A percentile compares a stretch with the other conserved stretches of the same genome.
Conservation (phyloP, 345 rosid genomes). For the Sonneratia alba region DNA sequence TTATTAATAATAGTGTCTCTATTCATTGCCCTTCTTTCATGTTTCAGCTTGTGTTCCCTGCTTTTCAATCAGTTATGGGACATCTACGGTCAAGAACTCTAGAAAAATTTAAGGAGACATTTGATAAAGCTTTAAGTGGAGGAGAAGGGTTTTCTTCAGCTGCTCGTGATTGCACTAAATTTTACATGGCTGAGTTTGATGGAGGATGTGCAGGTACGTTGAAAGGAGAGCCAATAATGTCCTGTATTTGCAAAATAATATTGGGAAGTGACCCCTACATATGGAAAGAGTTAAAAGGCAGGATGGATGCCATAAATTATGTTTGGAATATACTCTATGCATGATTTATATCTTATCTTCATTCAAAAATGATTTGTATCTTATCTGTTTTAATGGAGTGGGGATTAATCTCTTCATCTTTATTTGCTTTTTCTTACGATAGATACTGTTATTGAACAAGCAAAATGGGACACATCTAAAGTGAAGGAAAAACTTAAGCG, state of each 20-base stretch:
- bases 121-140: conserved; percentile 66
- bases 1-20: neutral
- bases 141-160: conserved; percentile 78
- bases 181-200: conserved; percentile 50
- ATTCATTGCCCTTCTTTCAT: conserved; percentile 10
- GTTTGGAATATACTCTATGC: neutral
- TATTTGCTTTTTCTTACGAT: conserved; percentile 8
- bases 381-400: no score
- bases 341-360: neutral
- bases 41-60: conserved; percentile 77
- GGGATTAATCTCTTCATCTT: neutral
- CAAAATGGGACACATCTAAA: conserved; percentile 89
- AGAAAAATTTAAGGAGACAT: conserved; percentile 59
- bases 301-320: neutral
- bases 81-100: conserved; percentile 66
- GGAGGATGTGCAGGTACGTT: conserved; percentile 62
- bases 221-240: neutral
- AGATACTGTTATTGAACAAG: conserved; percentile 81
- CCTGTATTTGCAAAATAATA: neutral
- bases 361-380: no score
- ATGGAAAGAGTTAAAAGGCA: neutral
- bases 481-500: conserved; percentile 66
- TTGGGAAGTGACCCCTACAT: neutral
- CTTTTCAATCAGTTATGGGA: conserved; percentile 69
- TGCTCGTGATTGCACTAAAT: conserved; percentile 36